A percentile compares a stretch with the other conserved stretches of the same genome.
Evolutionary conservation across 2,329 filamentous ascomycete species (phyloP).

Genomic region (Monosporascus sp.): DNA sequence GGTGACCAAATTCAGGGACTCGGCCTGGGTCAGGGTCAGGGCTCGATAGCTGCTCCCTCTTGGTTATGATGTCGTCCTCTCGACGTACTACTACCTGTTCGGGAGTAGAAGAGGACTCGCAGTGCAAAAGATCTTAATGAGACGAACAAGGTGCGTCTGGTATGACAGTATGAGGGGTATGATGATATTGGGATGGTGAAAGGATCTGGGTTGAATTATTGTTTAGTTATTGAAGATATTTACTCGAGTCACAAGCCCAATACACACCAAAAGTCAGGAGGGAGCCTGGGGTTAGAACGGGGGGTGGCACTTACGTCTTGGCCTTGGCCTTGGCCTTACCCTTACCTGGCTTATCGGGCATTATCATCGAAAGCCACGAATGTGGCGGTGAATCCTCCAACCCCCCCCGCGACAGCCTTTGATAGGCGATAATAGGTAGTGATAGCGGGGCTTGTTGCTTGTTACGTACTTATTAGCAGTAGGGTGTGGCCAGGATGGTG

Average conservation of each 20-base stretch:
- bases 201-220: background rate
- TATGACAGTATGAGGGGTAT: background rate
- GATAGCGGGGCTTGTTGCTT: no score
- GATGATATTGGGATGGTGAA: background rate
- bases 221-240: background rate
- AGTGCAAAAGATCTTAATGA: background rate
- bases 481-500: no score
- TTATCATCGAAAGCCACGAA: constrained; percentile 5
- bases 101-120: background rate
- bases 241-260: background rate
- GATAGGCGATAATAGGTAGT: no score
- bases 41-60: background rate
- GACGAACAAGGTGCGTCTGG: background rate
- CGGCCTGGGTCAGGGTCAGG: background rate
- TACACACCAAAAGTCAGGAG: background rate
- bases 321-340: constrained; percentile 1
- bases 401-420: no score
- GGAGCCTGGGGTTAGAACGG: background rate
- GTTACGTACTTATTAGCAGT: no score
- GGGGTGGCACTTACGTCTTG: constrained; percentile 3
- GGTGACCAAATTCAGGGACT: background rate
- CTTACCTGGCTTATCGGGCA: background rate
- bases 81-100: background rate
- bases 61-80: background rate
- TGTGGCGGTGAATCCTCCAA: background rate